Base-by-base conservation (phyloP, 208 protist species). In the Crithidia fasciculata region DNA sequence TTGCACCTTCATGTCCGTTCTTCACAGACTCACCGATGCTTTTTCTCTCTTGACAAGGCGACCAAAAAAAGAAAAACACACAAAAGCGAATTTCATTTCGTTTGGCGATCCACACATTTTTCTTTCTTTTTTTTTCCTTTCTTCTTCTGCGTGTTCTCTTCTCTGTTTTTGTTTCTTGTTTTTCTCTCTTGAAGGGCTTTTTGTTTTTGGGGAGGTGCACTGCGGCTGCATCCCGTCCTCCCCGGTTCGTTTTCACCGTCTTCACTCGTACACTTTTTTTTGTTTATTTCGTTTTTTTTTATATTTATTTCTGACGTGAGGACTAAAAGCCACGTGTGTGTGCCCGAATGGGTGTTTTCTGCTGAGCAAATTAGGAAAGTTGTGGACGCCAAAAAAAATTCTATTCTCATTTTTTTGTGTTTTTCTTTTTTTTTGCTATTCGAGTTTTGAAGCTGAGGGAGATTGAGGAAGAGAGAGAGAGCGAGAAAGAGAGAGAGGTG, bases 151-250 rank as follows among this genome's bases (percentile, higher is more conserved):
- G 6, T 47, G 41, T 10, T 41, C 10, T 16, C 16, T 37, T 45
- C 2, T 65, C 9, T 36, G 2, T 52, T 3, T 47, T 39, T 54
- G 13, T 12, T 9, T 58, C n/a, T 39, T 12, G 2, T 60, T 60
- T 37, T 10, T 70, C 50, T 58, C 12, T 69, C 2, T 53, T 58
- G 8, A 37, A 56, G n/a, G 4, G 2, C 12, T 54, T 58, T 68
- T 75, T 28, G 28, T 55, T 73, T 62, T 73, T 49, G 57, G 68
- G 68, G 57, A 73, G 68, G 50, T 70, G 65, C 65, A 70, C 53
- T 28, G 65, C 65, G 65, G 53, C 50, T 61, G 58, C 61, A 57
- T 75, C 59, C 60, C 61, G 56, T 62, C 18, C 68, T 65, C 59
- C 59, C 66, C 57, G 62, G 57, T 73, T 79, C 66, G 57, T 67